phyloP scores from a whole-genome alignment of 495 filamentous ascomycete species.

The Aspergillus sparsus region DNA sequence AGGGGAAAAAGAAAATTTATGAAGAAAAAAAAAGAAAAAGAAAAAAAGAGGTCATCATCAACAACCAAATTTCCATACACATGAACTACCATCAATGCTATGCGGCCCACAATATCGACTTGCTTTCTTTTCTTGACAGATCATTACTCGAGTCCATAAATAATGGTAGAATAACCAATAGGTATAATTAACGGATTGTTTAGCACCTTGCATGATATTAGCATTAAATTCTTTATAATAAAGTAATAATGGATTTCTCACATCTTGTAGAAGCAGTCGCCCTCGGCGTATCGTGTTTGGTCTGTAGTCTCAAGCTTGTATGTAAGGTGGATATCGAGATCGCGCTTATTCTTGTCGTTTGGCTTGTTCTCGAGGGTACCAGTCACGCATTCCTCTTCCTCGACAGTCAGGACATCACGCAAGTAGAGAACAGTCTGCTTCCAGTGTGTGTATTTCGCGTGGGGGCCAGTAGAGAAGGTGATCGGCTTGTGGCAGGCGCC shows the following conservation, averaged over 20 bases:
- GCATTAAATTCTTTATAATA: slow-evolving; percentile 8
- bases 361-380: slow-evolving; percentile 79
- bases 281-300: slow-evolving; percentile 63
- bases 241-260: slow-evolving; percentile 38
- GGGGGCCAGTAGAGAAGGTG: slow-evolving; percentile 81
- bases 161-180: slow-evolving; percentile 28
- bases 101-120: slow-evolving; percentile 29
- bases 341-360: slow-evolving; percentile 90
- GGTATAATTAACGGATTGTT: slow-evolving; percentile 29
- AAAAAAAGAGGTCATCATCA: slow-evolving; percentile 13
- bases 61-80: slow-evolving; percentile 26
- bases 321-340: slow-evolving; percentile 86
- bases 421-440: slow-evolving; percentile 94
- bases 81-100: slow-evolving; percentile 34
- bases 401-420: slow-evolving; percentile 78
- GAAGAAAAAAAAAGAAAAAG: slow-evolving; percentile 17
- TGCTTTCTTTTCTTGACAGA: slow-evolving; percentile 15
- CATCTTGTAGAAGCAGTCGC: slow-evolving; percentile 87
- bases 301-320: slow-evolving; percentile 81
- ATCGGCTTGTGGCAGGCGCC: slow-evolving; percentile 89
- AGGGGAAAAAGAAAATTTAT: slow-evolving; percentile 26
- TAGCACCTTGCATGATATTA: slow-evolving; percentile 48
- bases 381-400: slow-evolving; percentile 70
- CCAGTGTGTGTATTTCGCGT: slow-evolving; percentile 93
- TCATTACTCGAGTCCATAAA: slow-evolving; percentile 17